These are phyloP conservation scores for Lumnitzera littorea DNA, from an alignment of 345 rosid genomes.

Conservation along the genomic window DNA sequence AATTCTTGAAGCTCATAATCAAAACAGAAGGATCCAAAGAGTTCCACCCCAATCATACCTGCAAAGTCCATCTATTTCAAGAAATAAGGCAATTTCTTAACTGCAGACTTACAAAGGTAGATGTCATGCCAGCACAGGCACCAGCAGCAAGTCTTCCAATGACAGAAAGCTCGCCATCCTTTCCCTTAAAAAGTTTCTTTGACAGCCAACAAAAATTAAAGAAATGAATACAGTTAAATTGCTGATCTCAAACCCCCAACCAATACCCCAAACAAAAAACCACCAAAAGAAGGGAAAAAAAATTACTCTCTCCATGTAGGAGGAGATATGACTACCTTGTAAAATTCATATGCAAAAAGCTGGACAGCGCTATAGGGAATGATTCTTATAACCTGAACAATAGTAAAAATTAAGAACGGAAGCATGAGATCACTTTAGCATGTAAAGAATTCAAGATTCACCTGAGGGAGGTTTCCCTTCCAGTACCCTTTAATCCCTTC, in stretches of 20 bases:
- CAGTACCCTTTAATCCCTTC: slow-evolving; percentile 96
- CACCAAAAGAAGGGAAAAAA: too few species aligned
- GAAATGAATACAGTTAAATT: too few species aligned
- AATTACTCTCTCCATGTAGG: background rate
- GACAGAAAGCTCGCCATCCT: slow-evolving; percentile 74
- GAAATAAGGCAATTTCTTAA: slow-evolving; percentile 3
- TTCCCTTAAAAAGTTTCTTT: slow-evolving; percentile 73
- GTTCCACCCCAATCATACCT: background rate
- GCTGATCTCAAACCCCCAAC: too few species aligned
- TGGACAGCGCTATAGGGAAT: slow-evolving; percentile 95
- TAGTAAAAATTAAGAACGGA: too few species aligned
- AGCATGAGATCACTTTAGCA: slow-evolving; percentile 4
- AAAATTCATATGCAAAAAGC: slow-evolving; percentile 87
- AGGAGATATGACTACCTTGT: slow-evolving; percentile 47
- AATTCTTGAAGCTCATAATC: too few species aligned
- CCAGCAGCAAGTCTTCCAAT: slow-evolving; percentile 94
- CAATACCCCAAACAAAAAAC: too few species aligned
- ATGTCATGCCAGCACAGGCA: slow-evolving; percentile 99
- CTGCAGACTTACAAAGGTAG: slow-evolving; percentile 70
- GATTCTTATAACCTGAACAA: slow-evolving; percentile 72
- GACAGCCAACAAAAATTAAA: too few species aligned
- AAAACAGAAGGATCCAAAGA: too few species aligned
- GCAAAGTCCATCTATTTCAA: background rate
- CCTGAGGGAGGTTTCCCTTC: slow-evolving; percentile 99
- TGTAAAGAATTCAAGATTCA: slow-evolving; percentile 8